Evolutionary conservation across 805 yeast species (phyloP), one percentile per base, ranked within the genome.

Genomic region (Cyberlindnera samutprakarnensis): DNA sequence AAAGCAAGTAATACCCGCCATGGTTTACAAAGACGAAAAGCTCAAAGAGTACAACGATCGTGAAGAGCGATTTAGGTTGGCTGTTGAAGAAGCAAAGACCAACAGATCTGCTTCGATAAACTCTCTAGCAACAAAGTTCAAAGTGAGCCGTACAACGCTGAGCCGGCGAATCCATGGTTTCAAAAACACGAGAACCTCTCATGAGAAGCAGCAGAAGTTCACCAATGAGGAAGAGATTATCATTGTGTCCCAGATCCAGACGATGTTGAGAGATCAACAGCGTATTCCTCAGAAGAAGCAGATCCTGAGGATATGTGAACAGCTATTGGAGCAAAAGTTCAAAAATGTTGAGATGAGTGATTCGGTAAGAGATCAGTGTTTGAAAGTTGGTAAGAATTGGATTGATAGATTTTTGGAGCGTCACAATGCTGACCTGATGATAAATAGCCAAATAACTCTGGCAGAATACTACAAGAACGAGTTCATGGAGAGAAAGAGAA

Each of bases 341-440:
- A 40, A 38, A 28, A 35, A 42, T 9, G 33, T 29, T 24, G 36
- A 35, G 23, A 32, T 36, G 14, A 10, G 41, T 20, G 18, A 23
- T 25, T 15, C 33, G 31, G 14, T 25, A 22, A 14, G 34, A 16
- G 49, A 43, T 10, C 30, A 36, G 9, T 39, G 41, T 31, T 39
- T 47, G 30, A 47, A 44, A 28, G 55, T 50, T 19, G 55, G 55
- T 9, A 50, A 50, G 36, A 50, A 50, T 25, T 50, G 55, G 55
- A 46, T 50, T 23, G 55, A 50, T 23, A 31, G 55, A 16, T 50
- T 50, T 27, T 25, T 50, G 12, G 55, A 50, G 23, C 46, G 55
- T 28, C 55, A 50, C 30, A 49, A 47, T 36, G 41, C 47, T 24
- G 39, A 43, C 27, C 29, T 50, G 21, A 48, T 46, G 48, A 39